Base-by-base conservation (phyloP, 2,329 filamentous ascomycete genomes). In the Alternaria longipes region DNA sequence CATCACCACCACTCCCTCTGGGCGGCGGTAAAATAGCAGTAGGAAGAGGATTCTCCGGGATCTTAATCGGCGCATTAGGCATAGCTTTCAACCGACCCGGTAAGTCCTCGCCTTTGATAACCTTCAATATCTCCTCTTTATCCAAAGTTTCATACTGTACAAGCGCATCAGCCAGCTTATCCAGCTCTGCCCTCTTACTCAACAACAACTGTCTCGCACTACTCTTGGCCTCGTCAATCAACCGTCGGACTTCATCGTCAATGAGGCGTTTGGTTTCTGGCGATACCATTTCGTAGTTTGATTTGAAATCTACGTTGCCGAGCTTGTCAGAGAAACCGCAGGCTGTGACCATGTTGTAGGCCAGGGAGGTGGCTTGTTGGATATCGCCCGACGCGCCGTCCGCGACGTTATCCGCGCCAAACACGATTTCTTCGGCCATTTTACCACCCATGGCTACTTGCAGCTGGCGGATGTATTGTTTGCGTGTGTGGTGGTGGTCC, bases 81-180 rank as follows among this genome's bases (percentile, higher is more conserved):
- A 87, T 74, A 41, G 79, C 82, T 62, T 84, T 86, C 52, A 92
- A 80, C 62, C 92, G 91, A 46, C 87, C 86, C 1, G 89, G 84
- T 38, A 99, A 83, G 74, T 91, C 90, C 81, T 97, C 93, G 36
- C 95, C 95, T 54, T 87, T 88, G 65, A 99, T 89, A 6, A 98
- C 92, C 82, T 91, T 92, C 78, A 94, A 89, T 65, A 98, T 96
- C 79, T 99, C 95, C 3, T 91, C 89, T 78, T 90, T 91, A 78
- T 91, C 91, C 53, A 99, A 82, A 0, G 93, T 97, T 83, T 99
- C 95, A 79, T 97, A 98, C 79, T 97, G 90, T 34, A 99, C 89
- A 9, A 99, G 85, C 6, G 94, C 95, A 74, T 94, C 89, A 28
- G 95, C 94, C 9, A 99, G 83, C 11, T 92, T 84, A 71, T 99